These are phyloP conservation scores for Talaromyces trachyspermus DNA, from an alignment of 495 filamentous ascomycete species.

Conservation along the genomic window DNA sequence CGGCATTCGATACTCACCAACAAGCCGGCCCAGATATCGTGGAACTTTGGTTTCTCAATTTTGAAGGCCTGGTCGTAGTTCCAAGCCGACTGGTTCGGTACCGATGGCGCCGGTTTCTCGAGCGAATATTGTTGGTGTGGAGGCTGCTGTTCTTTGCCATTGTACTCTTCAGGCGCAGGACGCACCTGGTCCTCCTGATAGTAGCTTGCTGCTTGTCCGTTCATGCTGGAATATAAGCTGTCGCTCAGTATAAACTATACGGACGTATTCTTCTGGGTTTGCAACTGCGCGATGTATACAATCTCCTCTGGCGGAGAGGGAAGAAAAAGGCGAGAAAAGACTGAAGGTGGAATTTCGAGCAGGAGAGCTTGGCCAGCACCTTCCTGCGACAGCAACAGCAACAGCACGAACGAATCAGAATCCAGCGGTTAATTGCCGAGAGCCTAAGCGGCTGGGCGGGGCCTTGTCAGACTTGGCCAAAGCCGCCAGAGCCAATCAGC, in stretches of 20 bases:
- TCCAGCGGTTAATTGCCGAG: too few relatives aligned
- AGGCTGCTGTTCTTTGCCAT: conserved; percentile 13
- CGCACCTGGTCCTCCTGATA: conserved; percentile 26
- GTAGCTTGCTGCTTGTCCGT: conserved; percentile 36
- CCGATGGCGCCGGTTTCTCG: conserved; percentile 25
- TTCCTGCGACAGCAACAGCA: too few relatives aligned
- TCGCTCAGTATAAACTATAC: neutral
- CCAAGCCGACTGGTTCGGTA: conserved; percentile 22
- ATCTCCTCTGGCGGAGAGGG: too few relatives aligned
- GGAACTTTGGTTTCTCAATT: conserved; percentile 74
- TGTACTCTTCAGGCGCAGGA: conserved; percentile 9
- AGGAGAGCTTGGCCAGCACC: too few relatives aligned
- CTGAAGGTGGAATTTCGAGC: too few relatives aligned
- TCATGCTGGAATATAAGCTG: conserved; percentile 25
- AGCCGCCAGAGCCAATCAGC: too few relatives aligned
- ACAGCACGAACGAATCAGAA: too few relatives aligned
- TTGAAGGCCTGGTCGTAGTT: conserved; percentile 73
- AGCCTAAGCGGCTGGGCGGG: too few relatives aligned
- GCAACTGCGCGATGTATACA: too few relatives aligned
- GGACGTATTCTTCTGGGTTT: too few relatives aligned
- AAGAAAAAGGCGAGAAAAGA: too few relatives aligned
- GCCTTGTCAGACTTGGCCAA: too few relatives aligned
- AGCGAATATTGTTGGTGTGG: conserved; percentile 23
- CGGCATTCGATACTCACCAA: conserved; percentile 45
- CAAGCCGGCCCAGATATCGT: conserved; percentile 82